Percentiles rank a stretch among this genome's conserved stretches.
Evolutionary conservation across 345 rosid species (phyloP).

Genomic region (Euphorbia peplus): DNA sequence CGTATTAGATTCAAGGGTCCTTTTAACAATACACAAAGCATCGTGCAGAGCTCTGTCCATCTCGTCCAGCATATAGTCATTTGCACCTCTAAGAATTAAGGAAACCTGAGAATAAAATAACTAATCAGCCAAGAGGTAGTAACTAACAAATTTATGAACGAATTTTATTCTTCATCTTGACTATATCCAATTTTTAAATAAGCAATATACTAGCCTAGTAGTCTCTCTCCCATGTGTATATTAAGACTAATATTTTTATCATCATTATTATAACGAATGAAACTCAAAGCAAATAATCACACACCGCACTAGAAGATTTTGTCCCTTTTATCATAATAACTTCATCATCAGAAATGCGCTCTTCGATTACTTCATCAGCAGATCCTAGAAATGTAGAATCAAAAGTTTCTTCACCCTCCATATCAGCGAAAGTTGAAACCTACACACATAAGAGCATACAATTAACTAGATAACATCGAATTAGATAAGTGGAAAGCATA

Average conservation of each 20-base stretch:
- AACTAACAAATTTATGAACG: too few relatives aligned
- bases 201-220: not conserved
- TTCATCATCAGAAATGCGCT: constrained; percentile 92
- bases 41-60: constrained; percentile 97
- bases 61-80: constrained; percentile 98
- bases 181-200: too few relatives aligned
- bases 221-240: not conserved
- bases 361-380: constrained; percentile 94
- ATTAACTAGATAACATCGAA: not conserved
- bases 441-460: constrained; percentile 16
- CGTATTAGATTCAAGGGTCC: constrained; percentile 92
- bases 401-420: constrained; percentile 98
- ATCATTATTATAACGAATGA: not conserved
- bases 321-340: constrained; percentile 91
- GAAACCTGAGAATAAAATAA: constrained; percentile 58
- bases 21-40: constrained; percentile 77
- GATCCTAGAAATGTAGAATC: constrained; percentile 75
- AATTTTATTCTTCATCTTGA: too few relatives aligned
- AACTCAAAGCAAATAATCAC: constrained; percentile 21
- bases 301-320: constrained; percentile 72
- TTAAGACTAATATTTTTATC: not conserved
- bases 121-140: constrained; percentile 5
- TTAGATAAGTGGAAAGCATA: not conserved
- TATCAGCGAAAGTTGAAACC: constrained; percentile 98
- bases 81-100: constrained; percentile 90